Conservation (phyloP, 2,329 filamentous ascomycete species). For the Bipolaris gigantea region DNA sequence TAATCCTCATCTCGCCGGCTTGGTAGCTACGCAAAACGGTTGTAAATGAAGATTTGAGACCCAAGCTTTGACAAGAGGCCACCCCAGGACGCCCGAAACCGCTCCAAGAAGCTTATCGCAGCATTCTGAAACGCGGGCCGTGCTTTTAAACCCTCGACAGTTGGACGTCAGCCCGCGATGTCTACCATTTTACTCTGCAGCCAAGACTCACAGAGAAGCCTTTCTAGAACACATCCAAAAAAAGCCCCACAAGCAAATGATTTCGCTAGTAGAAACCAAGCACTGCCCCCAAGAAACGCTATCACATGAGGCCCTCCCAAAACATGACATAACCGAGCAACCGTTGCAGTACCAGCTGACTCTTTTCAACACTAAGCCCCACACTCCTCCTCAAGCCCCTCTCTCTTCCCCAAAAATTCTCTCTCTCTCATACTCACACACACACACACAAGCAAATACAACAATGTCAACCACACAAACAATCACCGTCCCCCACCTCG, state of each 20-base stretch:
- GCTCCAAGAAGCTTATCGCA: neutral
- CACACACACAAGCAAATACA: neutral
- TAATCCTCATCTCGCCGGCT: neutral
- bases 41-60: no score
- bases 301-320: neutral
- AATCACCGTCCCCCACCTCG: constrained; percentile 53
- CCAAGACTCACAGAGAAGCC: no score
- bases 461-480: constrained; percentile 42
- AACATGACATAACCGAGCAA: neutral
- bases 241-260: neutral
- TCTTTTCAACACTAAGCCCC: neutral
- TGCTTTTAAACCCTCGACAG: neutral
- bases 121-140: neutral
- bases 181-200: neutral
- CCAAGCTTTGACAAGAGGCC: neutral
- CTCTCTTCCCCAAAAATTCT: no score
- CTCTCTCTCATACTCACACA: no score
- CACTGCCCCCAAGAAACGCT: neutral
- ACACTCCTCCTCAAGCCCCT: neutral
- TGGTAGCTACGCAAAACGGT: neutral
- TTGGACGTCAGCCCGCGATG: neutral
- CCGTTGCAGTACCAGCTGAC: neutral
- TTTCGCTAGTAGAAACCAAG: neutral
- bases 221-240: neutral
- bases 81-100: no score